phyloP scores from a whole-genome alignment of 192 early-diverging fungal genomes.

The Linnemannia hyalina region DNA sequence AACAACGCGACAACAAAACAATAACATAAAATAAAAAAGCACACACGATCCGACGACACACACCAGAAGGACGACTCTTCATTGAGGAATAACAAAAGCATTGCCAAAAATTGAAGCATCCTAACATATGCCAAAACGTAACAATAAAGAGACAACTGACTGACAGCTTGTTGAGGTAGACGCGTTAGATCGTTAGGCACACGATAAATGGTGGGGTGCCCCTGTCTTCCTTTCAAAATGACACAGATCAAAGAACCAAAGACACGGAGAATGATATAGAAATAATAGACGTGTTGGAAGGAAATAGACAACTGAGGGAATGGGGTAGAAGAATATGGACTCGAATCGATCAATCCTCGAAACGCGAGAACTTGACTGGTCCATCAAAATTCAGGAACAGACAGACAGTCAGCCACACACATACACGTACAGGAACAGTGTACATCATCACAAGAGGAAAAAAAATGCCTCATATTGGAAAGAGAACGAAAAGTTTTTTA shows the following conservation, averaged over 20 bases:
- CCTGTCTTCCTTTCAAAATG: neutral
- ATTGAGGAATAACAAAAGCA: neutral
- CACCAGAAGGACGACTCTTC: neutral
- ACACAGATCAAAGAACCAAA: neutral
- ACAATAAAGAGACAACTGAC: neutral
- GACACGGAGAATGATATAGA: neutral
- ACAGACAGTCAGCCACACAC: neutral
- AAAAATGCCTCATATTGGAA: neutral
- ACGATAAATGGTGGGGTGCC: neutral
- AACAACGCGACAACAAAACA: neutral
- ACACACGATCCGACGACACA: neutral
- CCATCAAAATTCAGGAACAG: constrained; percentile 1
- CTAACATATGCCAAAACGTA: neutral
- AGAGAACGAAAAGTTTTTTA: neutral
- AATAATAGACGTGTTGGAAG: too few relatives aligned
- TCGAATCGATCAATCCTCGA: too few relatives aligned
- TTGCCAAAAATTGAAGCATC: neutral
- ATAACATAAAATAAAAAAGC: neutral
- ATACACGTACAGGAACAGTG: neutral
- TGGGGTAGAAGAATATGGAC: neutral
- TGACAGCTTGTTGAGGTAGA: neutral
- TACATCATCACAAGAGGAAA: neutral
- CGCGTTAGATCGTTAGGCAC: too few relatives aligned
- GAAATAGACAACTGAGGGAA: neutral
- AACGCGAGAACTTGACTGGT: constrained; percentile 4